Conservation (phyloP, 179 eudicot species). For the Carnegiea gigantea region DNA sequence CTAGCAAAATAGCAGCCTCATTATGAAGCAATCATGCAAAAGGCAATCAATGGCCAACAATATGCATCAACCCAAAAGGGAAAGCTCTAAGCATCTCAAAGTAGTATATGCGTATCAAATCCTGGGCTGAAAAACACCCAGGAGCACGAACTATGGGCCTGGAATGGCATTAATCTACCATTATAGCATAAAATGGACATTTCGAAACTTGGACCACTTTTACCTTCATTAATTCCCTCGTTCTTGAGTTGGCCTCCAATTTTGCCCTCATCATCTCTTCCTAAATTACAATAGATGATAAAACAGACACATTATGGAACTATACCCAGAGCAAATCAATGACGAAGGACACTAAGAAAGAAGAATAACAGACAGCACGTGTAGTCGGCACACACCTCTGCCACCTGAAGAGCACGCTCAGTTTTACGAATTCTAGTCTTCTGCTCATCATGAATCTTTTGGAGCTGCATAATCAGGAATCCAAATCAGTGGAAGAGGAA, state of each 20-base stretch:
- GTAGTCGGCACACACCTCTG: slow-evolving; percentile 57
- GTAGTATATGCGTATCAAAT: background rate
- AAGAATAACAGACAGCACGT: background rate
- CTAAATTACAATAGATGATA: slow-evolving; percentile 33
- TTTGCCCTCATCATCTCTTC: slow-evolving; percentile 87
- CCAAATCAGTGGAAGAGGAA: background rate
- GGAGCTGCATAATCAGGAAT: slow-evolving; percentile 42
- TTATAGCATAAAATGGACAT: background rate
- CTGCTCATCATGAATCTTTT: slow-evolving; percentile 52
- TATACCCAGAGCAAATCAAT: background rate
- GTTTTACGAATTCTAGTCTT: slow-evolving; percentile 53
- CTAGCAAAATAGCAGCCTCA: background rate
- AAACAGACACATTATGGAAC: slow-evolving; percentile 7
- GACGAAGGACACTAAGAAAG: background rate
- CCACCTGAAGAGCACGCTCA: slow-evolving; percentile 74
- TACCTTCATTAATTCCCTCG: slow-evolving; percentile 67
- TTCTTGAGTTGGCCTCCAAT: slow-evolving; percentile 68
- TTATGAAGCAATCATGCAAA: background rate
- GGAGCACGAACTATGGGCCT: background rate
- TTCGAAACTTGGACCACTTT: slow-evolving; percentile 2
- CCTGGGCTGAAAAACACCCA: background rate
- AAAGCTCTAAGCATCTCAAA: background rate
- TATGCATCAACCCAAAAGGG: background rate
- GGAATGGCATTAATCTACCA: slow-evolving; percentile 6
- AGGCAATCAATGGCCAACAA: background rate